A percentile compares a stretch with the other conserved stretches of the same genome.
phyloP scores from a whole-genome alignment of 2,329 filamentous ascomycete species.

The Cladosporium oxysporum region DNA sequence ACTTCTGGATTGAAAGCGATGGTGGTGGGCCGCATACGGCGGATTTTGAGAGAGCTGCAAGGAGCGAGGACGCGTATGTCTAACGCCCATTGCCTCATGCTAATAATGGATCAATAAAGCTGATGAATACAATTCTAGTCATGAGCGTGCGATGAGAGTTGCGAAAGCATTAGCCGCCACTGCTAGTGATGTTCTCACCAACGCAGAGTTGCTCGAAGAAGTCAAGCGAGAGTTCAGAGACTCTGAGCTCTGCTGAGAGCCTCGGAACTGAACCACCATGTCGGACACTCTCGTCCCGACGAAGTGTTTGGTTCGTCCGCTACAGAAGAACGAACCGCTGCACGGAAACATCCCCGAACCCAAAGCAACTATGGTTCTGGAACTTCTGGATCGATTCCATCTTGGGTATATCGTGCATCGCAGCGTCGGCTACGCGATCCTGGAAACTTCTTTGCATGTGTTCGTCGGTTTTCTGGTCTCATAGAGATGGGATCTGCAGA shows the following conservation, averaged over 20 bases:
- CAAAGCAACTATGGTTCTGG: neutral
- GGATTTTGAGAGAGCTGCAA: slow-evolving; percentile 42
- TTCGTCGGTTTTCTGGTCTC: neutral
- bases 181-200: slow-evolving; percentile 40
- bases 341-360: neutral
- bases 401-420: slow-evolving; percentile 8
- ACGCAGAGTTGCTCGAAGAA: slow-evolving; percentile 29
- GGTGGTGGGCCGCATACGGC: slow-evolving; percentile 42
- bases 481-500: neutral
- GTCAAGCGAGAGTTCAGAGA: slow-evolving; percentile 32
- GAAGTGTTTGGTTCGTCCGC: neutral
- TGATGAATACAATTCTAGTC: neutral
- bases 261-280: neutral
- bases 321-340: neutral
- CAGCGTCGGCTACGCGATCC: neutral
- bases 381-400: neutral
- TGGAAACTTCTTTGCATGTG: slow-evolving; percentile 2
- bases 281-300: neutral
- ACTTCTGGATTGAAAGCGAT: slow-evolving; percentile 50
- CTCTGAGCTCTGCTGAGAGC: neutral
- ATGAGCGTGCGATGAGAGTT: slow-evolving; percentile 31
- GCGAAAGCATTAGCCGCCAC: slow-evolving; percentile 38
- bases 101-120: neutral
- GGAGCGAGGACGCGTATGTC: slow-evolving; percentile 40
- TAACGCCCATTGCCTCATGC: slow-evolving; percentile 26